Conservation (phyloP, 2,329 filamentous ascomycete genomes). For the Pseudophaeomoniella oleicola region DNA sequence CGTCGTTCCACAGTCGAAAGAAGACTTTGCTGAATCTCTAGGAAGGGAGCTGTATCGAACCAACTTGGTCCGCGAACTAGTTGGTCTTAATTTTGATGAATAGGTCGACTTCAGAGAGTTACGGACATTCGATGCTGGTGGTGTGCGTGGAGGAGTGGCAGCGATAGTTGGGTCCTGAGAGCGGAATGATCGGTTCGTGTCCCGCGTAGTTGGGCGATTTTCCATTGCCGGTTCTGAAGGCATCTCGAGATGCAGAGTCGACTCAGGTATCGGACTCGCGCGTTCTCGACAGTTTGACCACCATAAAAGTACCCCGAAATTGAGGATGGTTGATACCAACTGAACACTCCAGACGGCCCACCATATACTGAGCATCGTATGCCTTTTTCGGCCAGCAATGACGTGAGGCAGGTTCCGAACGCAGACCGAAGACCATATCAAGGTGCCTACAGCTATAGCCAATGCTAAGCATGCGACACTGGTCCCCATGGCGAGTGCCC, state of each 20-base stretch:
- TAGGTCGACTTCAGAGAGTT: slow-evolving; percentile 7
- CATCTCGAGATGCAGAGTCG: slow-evolving; percentile 9
- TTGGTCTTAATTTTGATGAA: slow-evolving; percentile 5
- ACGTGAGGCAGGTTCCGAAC: slow-evolving; percentile 5
- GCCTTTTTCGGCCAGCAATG: slow-evolving; percentile 3
- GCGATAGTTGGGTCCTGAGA: slow-evolving; percentile 11
- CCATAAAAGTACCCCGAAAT: slow-evolving; percentile 7
- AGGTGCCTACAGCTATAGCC: slow-evolving; percentile 6
- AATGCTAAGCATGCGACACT: slow-evolving; percentile 4
- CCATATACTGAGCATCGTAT: slow-evolving; percentile 8
- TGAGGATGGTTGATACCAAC: slow-evolving; percentile 4
- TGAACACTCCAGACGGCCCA: slow-evolving; percentile 9
- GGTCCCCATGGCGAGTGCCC: slow-evolving; percentile 4
- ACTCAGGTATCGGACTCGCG: slow-evolving; percentile 4
- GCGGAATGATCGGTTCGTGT: slow-evolving; percentile 7
- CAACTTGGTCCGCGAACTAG: slow-evolving; percentile 8
- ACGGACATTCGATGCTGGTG: slow-evolving; percentile 6
- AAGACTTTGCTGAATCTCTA: slow-evolving; percentile 10
- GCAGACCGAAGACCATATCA: slow-evolving; percentile 9
- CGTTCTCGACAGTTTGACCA: slow-evolving; percentile 8
- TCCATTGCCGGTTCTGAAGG: slow-evolving; percentile 1
- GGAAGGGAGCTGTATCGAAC: slow-evolving; percentile 1
- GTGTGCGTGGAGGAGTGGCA: slow-evolving; percentile 11
- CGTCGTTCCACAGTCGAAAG: slow-evolving; percentile 10
- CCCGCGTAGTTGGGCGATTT: neutral